Percentiles rank a stretch among this genome's conserved stretches.
These are phyloP conservation scores for Rhizophagus clarus DNA, from an alignment of 192 early-diverging fungal genomes.

Conservation along the genomic window DNA sequence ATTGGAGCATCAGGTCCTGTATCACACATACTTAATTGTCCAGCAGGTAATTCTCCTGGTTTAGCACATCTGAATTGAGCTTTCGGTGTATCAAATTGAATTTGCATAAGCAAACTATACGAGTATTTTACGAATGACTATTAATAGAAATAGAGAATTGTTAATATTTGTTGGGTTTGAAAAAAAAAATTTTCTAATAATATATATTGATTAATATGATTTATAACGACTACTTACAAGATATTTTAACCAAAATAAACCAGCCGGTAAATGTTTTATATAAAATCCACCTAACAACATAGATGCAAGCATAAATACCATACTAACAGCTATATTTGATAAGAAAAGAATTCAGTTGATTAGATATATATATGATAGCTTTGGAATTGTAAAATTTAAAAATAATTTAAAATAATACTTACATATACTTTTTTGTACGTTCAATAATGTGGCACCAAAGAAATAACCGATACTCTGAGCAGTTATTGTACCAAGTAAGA, in stretches of 20 bases:
- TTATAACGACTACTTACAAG: not conserved
- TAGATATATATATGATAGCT: too few species aligned
- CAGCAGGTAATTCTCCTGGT: not conserved
- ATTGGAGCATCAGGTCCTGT: not conserved
- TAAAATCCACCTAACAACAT: constrained; percentile 30
- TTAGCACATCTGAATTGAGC: not conserved
- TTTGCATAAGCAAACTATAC: constrained; percentile 6
- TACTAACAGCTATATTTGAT: not conserved
- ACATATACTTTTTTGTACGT: constrained; percentile 8
- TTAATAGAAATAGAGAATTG: not conserved
- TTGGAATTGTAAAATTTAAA: not conserved
- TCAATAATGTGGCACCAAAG: constrained; percentile 10
- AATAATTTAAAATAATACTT: not conserved
- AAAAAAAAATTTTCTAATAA: not conserved
- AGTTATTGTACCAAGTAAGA: not conserved
- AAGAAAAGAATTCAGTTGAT: not conserved
- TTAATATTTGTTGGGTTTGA: not conserved
- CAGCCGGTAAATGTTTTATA: not conserved
- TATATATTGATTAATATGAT: not conserved
- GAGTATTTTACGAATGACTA: constrained; percentile 18
- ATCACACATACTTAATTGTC: not conserved
- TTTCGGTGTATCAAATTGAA: constrained; percentile 14
- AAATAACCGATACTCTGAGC: constrained; percentile 26
- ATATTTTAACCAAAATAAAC: not conserved
- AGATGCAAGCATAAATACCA: constrained; percentile 15